These are phyloP conservation scores for Haematococcus lacustris DNA, from an alignment of 139 green algal genomes.

Conservation along the genomic window DNA sequence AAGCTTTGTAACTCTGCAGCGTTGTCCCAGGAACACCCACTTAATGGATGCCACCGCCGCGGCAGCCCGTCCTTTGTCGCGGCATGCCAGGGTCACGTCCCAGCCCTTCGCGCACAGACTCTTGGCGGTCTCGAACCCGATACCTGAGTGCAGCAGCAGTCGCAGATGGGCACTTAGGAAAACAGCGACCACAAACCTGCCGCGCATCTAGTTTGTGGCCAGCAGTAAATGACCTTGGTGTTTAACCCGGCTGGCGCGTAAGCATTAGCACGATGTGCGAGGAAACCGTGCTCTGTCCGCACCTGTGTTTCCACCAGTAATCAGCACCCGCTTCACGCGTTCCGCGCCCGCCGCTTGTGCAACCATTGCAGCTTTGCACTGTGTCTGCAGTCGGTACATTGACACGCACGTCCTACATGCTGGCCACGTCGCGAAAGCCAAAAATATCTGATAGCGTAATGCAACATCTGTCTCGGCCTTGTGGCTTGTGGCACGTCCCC, in stretches of 20 bases:
- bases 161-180: neutral
- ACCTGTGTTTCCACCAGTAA: conserved; percentile 48
- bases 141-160: conserved; percentile 28
- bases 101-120: conserved; percentile 44
- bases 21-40: conserved; percentile 18
- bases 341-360: too few relatives aligned
- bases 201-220: neutral
- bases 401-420: too few relatives aligned
- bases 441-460: too few relatives aligned
- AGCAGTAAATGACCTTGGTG: neutral
- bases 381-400: too few relatives aligned
- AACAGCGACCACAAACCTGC: neutral
- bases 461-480: too few relatives aligned
- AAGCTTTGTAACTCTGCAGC: neutral
- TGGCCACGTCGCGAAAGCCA: too few relatives aligned
- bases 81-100: conserved; percentile 54
- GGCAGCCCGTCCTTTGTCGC: conserved; percentile 40
- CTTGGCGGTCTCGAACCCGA: conserved; percentile 68
- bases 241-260: neutral
- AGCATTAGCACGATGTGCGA: neutral
- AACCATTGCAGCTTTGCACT: too few relatives aligned
- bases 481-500: too few relatives aligned
- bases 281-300: neutral
- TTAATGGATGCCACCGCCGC: conserved; percentile 34
- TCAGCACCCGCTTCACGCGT: conserved; percentile 14